Percentiles rank a stretch among this genome's conserved stretches.
These are phyloP conservation scores for Tylopilus subfusipes DNA, from an alignment of 768 basidiomycete species.

Conservation along the genomic window DNA sequence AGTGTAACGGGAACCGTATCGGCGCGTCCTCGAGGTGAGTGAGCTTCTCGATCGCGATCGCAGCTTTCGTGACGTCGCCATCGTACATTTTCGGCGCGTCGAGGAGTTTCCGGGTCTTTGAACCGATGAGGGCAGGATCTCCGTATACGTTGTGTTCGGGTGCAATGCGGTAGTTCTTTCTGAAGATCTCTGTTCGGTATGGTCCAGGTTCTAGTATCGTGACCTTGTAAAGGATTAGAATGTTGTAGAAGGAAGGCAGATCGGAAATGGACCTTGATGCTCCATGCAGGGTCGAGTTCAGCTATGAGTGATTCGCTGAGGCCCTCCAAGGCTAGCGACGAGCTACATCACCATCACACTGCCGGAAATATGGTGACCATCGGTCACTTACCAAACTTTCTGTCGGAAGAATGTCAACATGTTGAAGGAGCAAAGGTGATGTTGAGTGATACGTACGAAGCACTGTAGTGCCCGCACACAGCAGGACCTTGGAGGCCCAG, in stretches of 20 bases:
- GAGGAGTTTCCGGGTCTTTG: slow-evolving; percentile 1
- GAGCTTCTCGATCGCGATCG: slow-evolving; percentile 12
- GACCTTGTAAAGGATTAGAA: slow-evolving; percentile 6
- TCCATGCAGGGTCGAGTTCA: not conserved
- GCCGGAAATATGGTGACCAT: too few relatives aligned
- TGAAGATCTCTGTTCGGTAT: slow-evolving; percentile 12
- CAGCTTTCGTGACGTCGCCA: slow-evolving; percentile 16
- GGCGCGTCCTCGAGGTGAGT: slow-evolving; percentile 15
- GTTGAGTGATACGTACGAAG: slow-evolving; percentile 28
- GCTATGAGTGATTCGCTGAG: slow-evolving; percentile 7
- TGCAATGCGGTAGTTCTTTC: not conserved
- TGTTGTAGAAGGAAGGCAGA: not conserved
- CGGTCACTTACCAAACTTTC: slow-evolving; percentile 14
- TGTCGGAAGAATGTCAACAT: not conserved
- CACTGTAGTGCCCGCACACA: slow-evolving; percentile 22
- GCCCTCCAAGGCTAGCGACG: slow-evolving; percentile 14
- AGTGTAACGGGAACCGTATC: slow-evolving; percentile 15
- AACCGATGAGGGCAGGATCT: not conserved
- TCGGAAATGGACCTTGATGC: not conserved
- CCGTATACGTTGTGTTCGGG: slow-evolving; percentile 21
- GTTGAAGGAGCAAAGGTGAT: not conserved
- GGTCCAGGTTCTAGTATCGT: slow-evolving; percentile 17
- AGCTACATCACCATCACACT: not conserved
- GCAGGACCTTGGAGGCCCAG: slow-evolving; percentile 24
- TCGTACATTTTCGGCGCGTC: not conserved